phyloP scores from a whole-genome alignment of 768 basidiomycete species.

The Termitomyces sp. region DNA sequence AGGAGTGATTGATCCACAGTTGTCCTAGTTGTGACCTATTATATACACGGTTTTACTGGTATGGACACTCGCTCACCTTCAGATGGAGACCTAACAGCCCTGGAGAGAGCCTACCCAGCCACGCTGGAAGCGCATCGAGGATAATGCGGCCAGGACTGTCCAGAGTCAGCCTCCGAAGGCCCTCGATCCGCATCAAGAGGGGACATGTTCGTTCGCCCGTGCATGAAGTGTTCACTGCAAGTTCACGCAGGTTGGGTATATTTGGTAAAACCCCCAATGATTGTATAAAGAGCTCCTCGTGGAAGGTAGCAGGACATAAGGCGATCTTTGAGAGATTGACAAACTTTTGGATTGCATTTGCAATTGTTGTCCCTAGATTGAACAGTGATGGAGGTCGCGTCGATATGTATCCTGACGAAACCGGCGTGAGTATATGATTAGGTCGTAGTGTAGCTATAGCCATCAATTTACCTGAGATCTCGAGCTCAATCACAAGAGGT shows the following conservation, averaged over 20 bases:
- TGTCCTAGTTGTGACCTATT: constrained; percentile 30
- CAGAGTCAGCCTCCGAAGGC: constrained; percentile 28
- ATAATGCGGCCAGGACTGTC: constrained; percentile 36
- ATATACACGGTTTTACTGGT: background rate
- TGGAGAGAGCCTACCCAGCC: constrained; percentile 33
- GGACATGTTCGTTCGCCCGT: constrained; percentile 26
- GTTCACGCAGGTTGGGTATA: constrained; percentile 18
- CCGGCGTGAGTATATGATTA: background rate
- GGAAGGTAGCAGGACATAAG: constrained; percentile 30
- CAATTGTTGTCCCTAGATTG: constrained; percentile 22
- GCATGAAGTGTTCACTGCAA: constrained; percentile 35
- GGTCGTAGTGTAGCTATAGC: too few species aligned
- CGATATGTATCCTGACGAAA: constrained; percentile 17
- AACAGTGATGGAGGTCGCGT: constrained; percentile 27
- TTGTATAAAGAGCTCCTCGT: constrained; percentile 29
- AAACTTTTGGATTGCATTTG: constrained; percentile 26
- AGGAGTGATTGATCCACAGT: constrained; percentile 64
- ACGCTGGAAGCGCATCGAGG: constrained; percentile 38
- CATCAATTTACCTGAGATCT: constrained; percentile 38
- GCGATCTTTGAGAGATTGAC: constrained; percentile 27
- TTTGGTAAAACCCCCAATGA: constrained; percentile 20
- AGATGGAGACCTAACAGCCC: constrained; percentile 38
- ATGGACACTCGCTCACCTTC: constrained; percentile 25
- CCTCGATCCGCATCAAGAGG: constrained; percentile 22
- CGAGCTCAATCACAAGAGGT: constrained; percentile 34